Evolutionary conservation across 2,329 filamentous ascomycete genomes (phyloP), one percentile per base, ranked within the genome.

Genomic region (Stemphylium beticola): DNA sequence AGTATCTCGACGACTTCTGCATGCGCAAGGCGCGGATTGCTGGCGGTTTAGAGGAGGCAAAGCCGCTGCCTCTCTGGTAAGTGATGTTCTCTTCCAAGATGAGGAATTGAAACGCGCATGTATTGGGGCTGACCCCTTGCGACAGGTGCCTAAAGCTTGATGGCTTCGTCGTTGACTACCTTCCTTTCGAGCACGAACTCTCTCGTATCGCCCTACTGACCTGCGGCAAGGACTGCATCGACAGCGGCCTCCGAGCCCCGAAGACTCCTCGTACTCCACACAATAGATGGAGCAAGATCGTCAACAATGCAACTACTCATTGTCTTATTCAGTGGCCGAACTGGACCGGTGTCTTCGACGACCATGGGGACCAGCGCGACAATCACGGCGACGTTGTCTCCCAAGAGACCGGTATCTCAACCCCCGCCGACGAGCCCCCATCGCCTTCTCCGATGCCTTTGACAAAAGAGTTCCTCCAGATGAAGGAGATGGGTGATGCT

Each of bases 121-220:
- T 22, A 26, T 10, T 36, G 11, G 2, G 26, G 20, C 49, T 53
- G 18, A 59, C 42, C 14, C 8, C 1, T 3, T 14, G 9, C 20
- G 2, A 10, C 38, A 65, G 61, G 41, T 63, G 59, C 38, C 62
- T 74, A 10, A 70, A 65, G 48, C 70, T 74, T 1, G 62, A 70
- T 34, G 69, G 69, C 15, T 73, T 74, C 44, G 72, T 73, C 7
- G 55, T 74, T 20, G 71, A 74, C 46, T 54, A 64, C n/a, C 60
- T 69, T 0, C 68, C 71, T 0, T 74, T 74, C 20, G 58, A 68
- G 33, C 52, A 60, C 29, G 68, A 71, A 39, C 63, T 73, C 5
- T 62, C 57, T 2, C 47, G 41, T 8, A 57, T 73, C 29, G 55
- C 59, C 2, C 47, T 72, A 4, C 56, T 73, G 17, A 59, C 46